Base-by-base conservation (phyloP, 441 rosid genomes). In the Syzygium syzygioides region DNA sequence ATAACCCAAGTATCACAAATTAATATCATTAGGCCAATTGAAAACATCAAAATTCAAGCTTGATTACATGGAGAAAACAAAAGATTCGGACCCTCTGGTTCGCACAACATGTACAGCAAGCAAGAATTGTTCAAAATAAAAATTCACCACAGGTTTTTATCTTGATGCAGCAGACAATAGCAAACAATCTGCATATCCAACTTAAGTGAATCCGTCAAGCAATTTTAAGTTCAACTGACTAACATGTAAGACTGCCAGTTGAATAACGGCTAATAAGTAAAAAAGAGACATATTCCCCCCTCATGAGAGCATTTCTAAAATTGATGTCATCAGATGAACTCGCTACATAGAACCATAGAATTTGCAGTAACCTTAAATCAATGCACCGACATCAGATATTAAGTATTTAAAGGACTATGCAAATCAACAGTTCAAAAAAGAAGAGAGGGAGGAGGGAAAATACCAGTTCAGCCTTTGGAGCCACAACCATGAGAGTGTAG, bases 401-500 rank as follows among this genome's bases (percentile, higher is more conserved):
- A 37, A 37, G n/a, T 37, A 76, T 6, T 37, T 37, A 9, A 76
- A 37, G 9, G 52, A 37, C 83, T 4, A 12, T 71, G 28, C n/a
- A 55, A 85, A 53, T n/a, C 28, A 53, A 17, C 8, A 3, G 3
- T 34, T 23, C 45, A 59, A 85, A 9, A 3, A 26, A 30, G 64
- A 1, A 32, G 66, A 30, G 52, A 85, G 26, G 62, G 66, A 20
- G 32, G 50, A 7, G 86, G 15, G 9, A 87, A 71, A 15, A 30
- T 91, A 96, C 99, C 92, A 96, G 86, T 88, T 95, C 90, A 62
- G 99, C 95, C 88, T 95, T 94, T 7, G 99, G 99, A 87, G 99
- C 99, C 12, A 95, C 91, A 87, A 98, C 96, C 99, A 98, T 98
- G 57, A 98, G 95, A 5, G 97, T 91, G 90, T 98, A 98, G 93